Percentiles rank a stretch among this genome's conserved stretches.
Evolutionary conservation across 768 basidiomycete species (phyloP).

Genomic region (Psilocybe cyanescens): DNA sequence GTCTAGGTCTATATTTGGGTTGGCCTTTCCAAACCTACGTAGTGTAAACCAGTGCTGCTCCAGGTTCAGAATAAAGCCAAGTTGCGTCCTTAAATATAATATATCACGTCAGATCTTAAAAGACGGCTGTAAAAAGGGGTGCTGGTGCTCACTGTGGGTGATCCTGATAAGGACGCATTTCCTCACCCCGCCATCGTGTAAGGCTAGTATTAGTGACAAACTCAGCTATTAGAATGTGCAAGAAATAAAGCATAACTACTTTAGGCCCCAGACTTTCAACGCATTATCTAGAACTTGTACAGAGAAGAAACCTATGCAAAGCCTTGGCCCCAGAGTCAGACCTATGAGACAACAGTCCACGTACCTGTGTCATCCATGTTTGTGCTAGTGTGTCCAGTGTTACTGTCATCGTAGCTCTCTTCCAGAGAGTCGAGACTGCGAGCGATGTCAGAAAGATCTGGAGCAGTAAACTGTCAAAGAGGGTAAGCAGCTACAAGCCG

Average conservation of each 20-base stretch:
- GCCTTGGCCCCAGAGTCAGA: neutral
- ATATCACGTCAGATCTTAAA: neutral
- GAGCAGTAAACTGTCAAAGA: constrained; percentile 66
- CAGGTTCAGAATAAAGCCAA: constrained; percentile 87
- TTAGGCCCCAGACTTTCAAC: constrained; percentile 81
- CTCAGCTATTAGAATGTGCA: constrained; percentile 3
- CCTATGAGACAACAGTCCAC: neutral
- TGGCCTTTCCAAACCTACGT: constrained; percentile 71
- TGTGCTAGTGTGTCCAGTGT: constrained; percentile 49
- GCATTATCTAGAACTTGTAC: constrained; percentile 89
- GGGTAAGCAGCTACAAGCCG: neutral
- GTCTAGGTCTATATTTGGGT: constrained; percentile 43
- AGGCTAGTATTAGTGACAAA: constrained; percentile 49
- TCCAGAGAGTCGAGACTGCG: constrained; percentile 70
- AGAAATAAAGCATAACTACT: constrained; percentile 43
- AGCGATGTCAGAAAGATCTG: constrained; percentile 80
- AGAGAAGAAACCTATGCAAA: constrained; percentile 84
- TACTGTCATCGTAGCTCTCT: constrained; percentile 54
- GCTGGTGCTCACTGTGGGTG: constrained; percentile 68
- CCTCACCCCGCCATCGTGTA: constrained; percentile 83
- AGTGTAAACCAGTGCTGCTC: constrained; percentile 91
- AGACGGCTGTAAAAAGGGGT: constrained; percentile 13
- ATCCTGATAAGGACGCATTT: constrained; percentile 76
- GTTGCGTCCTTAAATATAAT: constrained; percentile 59
- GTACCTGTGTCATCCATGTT: constrained; percentile 94